Conservation (phyloP, 2,329 filamentous ascomycete species). For the Colletotrichum echinochloae region DNA sequence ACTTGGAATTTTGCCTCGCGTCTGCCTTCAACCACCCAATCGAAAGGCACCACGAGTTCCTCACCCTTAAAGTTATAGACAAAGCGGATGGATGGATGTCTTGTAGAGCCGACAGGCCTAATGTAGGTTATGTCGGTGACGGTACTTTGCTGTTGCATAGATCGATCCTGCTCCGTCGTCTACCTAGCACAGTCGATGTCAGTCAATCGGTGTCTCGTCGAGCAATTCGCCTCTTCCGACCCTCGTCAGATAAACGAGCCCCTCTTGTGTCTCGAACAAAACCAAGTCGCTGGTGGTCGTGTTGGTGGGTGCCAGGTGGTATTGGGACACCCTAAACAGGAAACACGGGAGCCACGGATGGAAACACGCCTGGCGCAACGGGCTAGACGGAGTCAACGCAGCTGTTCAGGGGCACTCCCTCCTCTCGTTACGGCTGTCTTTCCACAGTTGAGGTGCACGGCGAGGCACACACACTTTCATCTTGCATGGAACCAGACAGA, state of each 20-base stretch:
- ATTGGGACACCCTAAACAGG: neutral
- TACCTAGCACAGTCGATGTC: neutral
- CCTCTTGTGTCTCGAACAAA: neutral
- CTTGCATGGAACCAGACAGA: neutral
- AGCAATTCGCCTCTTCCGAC: neutral
- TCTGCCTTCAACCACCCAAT: neutral
- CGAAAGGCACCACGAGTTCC: neutral
- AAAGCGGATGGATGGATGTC: neutral
- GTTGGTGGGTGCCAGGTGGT: neutral
- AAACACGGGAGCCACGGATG: conserved; percentile 26
- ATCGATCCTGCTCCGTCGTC: neutral
- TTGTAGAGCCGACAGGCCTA: neutral
- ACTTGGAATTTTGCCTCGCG: neutral
- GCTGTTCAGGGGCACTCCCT: conserved; percentile 15
- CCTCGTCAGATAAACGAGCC: neutral
- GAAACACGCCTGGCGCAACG: conserved; percentile 15
- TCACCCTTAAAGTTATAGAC: neutral
- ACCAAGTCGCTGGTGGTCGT: neutral
- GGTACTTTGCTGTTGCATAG: neutral
- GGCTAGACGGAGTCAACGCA: conserved; percentile 7
- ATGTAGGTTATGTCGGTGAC: neutral
- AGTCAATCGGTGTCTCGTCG: neutral
- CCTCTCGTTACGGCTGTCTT: neutral
- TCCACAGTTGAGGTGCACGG: neutral
- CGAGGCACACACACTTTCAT: neutral